Evolutionary conservation across 108 stramenopile species (phyloP).

Genomic region (Chaetoceros muelleri): DNA sequence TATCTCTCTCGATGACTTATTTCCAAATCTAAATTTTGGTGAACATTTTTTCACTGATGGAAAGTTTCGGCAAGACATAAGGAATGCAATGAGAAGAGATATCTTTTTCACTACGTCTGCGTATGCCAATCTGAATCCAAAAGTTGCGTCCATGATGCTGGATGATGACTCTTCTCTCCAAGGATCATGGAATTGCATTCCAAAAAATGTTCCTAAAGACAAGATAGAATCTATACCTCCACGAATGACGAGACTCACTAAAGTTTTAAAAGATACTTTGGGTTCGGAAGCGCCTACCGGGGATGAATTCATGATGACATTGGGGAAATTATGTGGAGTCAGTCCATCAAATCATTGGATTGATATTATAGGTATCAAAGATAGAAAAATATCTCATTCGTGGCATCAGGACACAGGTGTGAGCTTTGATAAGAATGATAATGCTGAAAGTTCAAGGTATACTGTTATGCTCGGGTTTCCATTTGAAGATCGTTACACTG

Average conservation of each 20-base stretch:
- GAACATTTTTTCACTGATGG: slow-evolving; percentile 25
- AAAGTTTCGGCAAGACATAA: slow-evolving; percentile 33
- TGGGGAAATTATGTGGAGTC: slow-evolving; percentile 50
- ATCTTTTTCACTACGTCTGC: slow-evolving; percentile 59
- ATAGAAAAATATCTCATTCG: slow-evolving; percentile 45
- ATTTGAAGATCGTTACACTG: slow-evolving; percentile 41
- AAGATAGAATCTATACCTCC: not conserved
- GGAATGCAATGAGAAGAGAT: slow-evolving; percentile 55
- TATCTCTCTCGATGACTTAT: slow-evolving; percentile 41
- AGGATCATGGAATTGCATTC: slow-evolving; percentile 53
- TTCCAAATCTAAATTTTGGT: slow-evolving; percentile 22
- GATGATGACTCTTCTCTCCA: slow-evolving; percentile 64
- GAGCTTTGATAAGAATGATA: slow-evolving; percentile 19
- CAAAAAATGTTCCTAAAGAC: not conserved
- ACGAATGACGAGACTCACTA: slow-evolving; percentile 37
- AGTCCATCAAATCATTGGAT: slow-evolving; percentile 63
- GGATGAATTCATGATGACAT: slow-evolving; percentile 48
- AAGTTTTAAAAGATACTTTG: slow-evolving; percentile 26
- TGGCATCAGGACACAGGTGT: slow-evolving; percentile 65
- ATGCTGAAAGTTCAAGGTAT: not conserved
- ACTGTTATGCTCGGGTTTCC: slow-evolving; percentile 75
- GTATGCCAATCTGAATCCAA: slow-evolving; percentile 47
- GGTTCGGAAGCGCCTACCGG: slow-evolving; percentile 48
- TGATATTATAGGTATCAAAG: slow-evolving; percentile 60
- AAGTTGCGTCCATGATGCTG: slow-evolving; percentile 44